phyloP scores from a whole-genome alignment of 2,329 filamentous ascomycete genomes.

The Colletotrichum sidae region DNA sequence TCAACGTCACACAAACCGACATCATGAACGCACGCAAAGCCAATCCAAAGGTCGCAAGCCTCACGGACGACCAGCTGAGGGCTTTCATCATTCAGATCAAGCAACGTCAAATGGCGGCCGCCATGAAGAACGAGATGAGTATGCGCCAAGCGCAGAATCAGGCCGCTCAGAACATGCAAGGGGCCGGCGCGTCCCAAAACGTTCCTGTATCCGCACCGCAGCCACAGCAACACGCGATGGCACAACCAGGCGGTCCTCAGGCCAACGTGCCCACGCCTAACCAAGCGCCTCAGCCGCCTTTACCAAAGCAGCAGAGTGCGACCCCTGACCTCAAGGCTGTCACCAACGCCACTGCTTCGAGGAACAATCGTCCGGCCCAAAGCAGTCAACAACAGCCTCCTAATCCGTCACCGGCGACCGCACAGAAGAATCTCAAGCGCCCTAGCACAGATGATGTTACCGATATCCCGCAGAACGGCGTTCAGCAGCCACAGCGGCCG shows the following conservation, averaged over 20 bases:
- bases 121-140: slow-evolving; percentile 36
- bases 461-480: slow-evolving; percentile 39
- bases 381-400: slow-evolving; percentile 51
- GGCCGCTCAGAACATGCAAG: slow-evolving; percentile 13
- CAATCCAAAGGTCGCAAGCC: slow-evolving; percentile 38
- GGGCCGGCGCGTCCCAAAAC: neutral
- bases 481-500: slow-evolving; percentile 36
- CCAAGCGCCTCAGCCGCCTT: slow-evolving; percentile 18
- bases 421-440: slow-evolving; percentile 62
- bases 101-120: slow-evolving; percentile 34
- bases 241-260: slow-evolving; percentile 14
- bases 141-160: slow-evolving; percentile 33
- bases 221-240: slow-evolving; percentile 17
- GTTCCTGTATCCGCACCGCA: slow-evolving; percentile 19
- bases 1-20: slow-evolving; percentile 42
- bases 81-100: slow-evolving; percentile 31
- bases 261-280: slow-evolving; percentile 22
- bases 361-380: slow-evolving; percentile 44
- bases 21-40: slow-evolving; percentile 42
- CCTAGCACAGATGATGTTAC: slow-evolving; percentile 58
- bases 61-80: slow-evolving; percentile 41
- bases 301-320: slow-evolving; percentile 35
- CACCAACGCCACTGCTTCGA: slow-evolving; percentile 27
- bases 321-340: slow-evolving; percentile 39
- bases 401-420: slow-evolving; percentile 52